Conservation (phyloP, 2,329 filamentous ascomycete genomes). For the Knufia fluminis region DNA sequence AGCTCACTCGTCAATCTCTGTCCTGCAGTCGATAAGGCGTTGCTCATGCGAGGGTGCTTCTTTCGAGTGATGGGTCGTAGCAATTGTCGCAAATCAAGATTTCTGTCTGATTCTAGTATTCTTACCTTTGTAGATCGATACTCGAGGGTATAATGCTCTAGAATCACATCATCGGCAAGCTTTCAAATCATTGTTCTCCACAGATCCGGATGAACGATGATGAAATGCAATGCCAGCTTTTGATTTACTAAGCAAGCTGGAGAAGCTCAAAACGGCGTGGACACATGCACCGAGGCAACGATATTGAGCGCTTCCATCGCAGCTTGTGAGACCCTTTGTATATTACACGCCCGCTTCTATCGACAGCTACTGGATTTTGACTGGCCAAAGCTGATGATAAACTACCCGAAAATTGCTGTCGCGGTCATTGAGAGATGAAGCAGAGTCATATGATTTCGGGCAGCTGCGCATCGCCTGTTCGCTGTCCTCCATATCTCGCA, state of each 20-base stretch:
- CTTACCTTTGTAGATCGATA: neutral
- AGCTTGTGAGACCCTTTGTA: too few species aligned
- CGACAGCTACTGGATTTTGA: too few species aligned
- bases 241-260: neutral
- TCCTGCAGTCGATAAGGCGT: slow-evolving; percentile 5
- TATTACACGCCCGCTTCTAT: too few species aligned
- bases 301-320: neutral
- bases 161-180: neutral
- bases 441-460: too few species aligned
- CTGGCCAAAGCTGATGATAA: too few species aligned
- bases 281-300: neutral
- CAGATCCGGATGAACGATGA: neutral
- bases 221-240: slow-evolving; percentile 1
- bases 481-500: too few species aligned
- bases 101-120: too few species aligned
- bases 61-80: neutral
- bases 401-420: too few species aligned
- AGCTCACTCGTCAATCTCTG: slow-evolving; percentile 10
- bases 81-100: too few species aligned
- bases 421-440: too few species aligned
- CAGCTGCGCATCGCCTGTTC: too few species aligned
- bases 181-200: slow-evolving; percentile 5
- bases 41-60: neutral
- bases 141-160: neutral
- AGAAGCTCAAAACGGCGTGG: neutral